Evolutionary conservation across 139 green algal genomes (phyloP).

Genomic region (Limnomonas spitsbergensis): DNA sequence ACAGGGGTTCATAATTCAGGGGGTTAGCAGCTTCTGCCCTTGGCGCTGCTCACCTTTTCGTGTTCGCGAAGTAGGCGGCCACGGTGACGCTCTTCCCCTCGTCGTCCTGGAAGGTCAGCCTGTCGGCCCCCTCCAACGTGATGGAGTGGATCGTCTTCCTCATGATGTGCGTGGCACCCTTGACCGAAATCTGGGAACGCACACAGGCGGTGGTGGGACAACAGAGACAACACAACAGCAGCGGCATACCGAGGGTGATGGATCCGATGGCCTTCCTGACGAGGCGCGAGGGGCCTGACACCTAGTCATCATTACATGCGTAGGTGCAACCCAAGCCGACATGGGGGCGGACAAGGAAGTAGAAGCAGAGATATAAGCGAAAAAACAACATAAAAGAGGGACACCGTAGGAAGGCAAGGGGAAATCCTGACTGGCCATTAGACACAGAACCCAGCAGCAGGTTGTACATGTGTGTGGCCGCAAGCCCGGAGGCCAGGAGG

Average conservation of each 20-base stretch:
- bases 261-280: too few species aligned
- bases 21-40: not conserved
- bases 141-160: conserved; percentile 19
- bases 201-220: too few species aligned
- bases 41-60: conserved; percentile 21
- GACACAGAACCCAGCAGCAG: not conserved
- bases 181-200: conserved; percentile 11
- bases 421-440: too few species aligned
- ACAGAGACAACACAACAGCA: not conserved
- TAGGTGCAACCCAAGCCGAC: not conserved
- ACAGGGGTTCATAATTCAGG: too few species aligned
- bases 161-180: not conserved
- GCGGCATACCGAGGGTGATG: not conserved
- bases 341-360: not conserved
- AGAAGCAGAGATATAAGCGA: not conserved
- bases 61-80: conserved; percentile 49
- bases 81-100: conserved; percentile 45
- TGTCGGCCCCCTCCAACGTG: conserved; percentile 11
- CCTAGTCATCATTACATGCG: not conserved
- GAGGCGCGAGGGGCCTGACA: not conserved
- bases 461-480: not conserved
- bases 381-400: too few species aligned
- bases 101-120: conserved; percentile 45
- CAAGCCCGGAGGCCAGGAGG: too few species aligned
- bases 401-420: too few species aligned